Conservation (phyloP, 805 yeast genomes). For the Naumovozyma baii region DNA sequence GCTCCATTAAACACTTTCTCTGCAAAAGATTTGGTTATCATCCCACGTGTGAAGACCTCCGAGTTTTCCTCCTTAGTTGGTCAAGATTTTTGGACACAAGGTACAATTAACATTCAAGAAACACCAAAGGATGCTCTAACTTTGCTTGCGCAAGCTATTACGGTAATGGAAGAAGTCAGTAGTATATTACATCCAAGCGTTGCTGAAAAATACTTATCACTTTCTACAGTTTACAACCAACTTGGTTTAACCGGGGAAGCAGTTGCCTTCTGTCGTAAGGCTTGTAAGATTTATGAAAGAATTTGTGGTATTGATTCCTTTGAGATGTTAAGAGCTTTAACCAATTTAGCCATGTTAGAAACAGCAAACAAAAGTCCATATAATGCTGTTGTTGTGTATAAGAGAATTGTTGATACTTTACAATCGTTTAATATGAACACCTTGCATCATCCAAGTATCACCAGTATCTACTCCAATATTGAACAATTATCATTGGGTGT, state of each 20-base stretch:
- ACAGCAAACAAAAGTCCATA: conserved; percentile 45
- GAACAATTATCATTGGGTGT: conserved; percentile 53
- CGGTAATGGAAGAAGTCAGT: conserved; percentile 72
- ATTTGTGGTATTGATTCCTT: conserved; percentile 69
- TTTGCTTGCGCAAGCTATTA: conserved; percentile 57
- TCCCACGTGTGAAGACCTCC: conserved; percentile 70
- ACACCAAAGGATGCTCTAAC: conserved; percentile 48
- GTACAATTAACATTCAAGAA: conserved; percentile 31
- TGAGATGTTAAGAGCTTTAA: conserved; percentile 61
- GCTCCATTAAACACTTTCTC: conserved; percentile 37
- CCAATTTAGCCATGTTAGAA: conserved; percentile 70
- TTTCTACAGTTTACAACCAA: conserved; percentile 61
- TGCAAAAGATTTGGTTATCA: conserved; percentile 57
- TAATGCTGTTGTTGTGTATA: conserved; percentile 53
- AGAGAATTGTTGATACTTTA: conserved; percentile 44
- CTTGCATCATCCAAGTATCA: conserved; percentile 61
- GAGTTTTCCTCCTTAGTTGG: conserved; percentile 55
- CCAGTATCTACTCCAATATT: conserved; percentile 41
- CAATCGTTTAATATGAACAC: conserved; percentile 36
- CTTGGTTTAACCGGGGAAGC: conserved; percentile 50
- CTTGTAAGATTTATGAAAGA: conserved; percentile 70
- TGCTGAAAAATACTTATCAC: conserved; percentile 53
- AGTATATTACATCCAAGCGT: conserved; percentile 75
- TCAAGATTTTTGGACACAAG: conserved; percentile 67
- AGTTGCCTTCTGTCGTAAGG: conserved; percentile 51